Evolutionary conservation across 1,284 basidiomycete species (phyloP).

Genomic region (Ustilago bromivora): DNA sequence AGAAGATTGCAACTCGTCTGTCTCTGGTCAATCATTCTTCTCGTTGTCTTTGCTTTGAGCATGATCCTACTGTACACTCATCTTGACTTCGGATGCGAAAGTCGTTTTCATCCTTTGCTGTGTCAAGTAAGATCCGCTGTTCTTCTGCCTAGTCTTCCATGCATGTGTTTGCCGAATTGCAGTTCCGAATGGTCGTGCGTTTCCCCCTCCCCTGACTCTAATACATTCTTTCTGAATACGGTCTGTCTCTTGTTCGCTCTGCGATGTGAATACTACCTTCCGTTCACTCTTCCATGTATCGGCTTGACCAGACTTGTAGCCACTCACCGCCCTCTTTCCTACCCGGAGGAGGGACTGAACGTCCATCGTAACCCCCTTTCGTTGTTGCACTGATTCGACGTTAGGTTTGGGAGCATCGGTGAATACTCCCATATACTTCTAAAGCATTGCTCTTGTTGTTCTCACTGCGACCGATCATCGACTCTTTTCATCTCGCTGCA

Average conservation of each 20-base stretch:
- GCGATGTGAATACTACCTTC: neutral
- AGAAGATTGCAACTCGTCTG: neutral
- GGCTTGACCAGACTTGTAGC: neutral
- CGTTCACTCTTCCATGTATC: conserved; percentile 15
- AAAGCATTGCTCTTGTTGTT: neutral
- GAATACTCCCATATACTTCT: neutral
- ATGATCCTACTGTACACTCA: neutral
- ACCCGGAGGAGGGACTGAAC: conserved; percentile 9
- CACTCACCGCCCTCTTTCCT: conserved; percentile 11
- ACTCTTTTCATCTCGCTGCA: neutral
- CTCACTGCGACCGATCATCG: neutral
- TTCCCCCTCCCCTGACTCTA: neutral
- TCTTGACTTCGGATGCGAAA: conserved; percentile 1
- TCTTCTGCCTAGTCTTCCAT: conserved; percentile 1
- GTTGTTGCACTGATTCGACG: neutral
- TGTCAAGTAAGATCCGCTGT: conserved; percentile 2
- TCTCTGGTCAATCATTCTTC: neutral
- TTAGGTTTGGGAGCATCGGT: neutral
- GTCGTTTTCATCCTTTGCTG: neutral
- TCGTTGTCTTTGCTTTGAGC: neutral
- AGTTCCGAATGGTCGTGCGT: neutral
- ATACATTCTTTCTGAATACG: neutral
- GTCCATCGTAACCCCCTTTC: neutral
- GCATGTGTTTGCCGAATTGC: neutral
- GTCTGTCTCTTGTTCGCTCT: neutral